Base-by-base conservation (phyloP, 257 asterid genomes). In the Prunella vulgaris region DNA sequence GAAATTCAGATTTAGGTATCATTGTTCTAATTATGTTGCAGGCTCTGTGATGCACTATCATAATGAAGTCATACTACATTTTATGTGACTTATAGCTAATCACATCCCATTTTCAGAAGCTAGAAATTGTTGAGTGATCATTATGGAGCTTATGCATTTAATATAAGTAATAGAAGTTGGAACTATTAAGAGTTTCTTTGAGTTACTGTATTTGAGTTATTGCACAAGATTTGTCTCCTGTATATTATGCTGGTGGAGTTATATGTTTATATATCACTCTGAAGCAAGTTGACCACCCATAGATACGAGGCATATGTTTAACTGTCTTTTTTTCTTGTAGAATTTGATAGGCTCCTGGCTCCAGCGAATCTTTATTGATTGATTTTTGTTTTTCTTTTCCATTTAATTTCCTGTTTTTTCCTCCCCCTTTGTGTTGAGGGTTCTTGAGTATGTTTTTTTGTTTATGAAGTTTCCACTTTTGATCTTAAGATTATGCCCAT, bases 71-170 rank as follows among this genome's bases (percentile, higher is more conserved):
- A 17, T 28, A 44, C 60, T 70, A 18, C 40, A 46, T 49, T 22
- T 64, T 3, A 60, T 66, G 60, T 42, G 70, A 60, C 52, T 57
- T 44, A 13, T 51, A 66, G 60, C 70, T 51, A 59, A 28, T 54
- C 10, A 49, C 20, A 57, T 59, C 60, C 46, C 14, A 12, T 64
- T 58, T 63, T 8, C 69, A 17, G 64, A 57, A 51, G 46, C 57
- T 56, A 64, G 54, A 20, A 27, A 3, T 24, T 52, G 60, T 60
- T 60, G 72, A 57, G 35, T 40, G 30, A 22, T 63, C 21, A 44
- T 42, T 7, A 66, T n/a, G 67, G 69, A 49, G 18, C 46, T 13
- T 42, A 40, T 64, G 7, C 42, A 70, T 21, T 18, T 25, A 42
- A 53, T 64, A 49, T 5, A 35, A 70, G n/a, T 15, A 13, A 30